These are phyloP conservation scores for Botryosphaeria dothidea DNA, from an alignment of 2,329 filamentous ascomycete species.

Conservation along the genomic window DNA sequence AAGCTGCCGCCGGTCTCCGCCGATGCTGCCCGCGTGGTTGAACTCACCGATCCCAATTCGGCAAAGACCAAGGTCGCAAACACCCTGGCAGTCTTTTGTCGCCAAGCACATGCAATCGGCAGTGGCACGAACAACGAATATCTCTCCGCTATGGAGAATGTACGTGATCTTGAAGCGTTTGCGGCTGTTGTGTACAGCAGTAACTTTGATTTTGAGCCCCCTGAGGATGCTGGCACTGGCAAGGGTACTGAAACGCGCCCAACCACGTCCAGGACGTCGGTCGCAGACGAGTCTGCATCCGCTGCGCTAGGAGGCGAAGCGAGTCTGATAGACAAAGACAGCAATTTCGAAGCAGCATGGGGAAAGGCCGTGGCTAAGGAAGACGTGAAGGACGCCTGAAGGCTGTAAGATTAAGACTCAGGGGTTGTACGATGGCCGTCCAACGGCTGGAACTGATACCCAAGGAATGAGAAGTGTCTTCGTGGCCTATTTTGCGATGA, in stretches of 20 bases:
- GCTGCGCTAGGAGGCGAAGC: slow-evolving; percentile 24
- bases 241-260: slow-evolving; percentile 19
- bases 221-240: slow-evolving; percentile 28
- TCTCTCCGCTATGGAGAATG: slow-evolving; percentile 69
- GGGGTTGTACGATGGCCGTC: slow-evolving; percentile 12
- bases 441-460: slow-evolving; percentile 7
- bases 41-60: slow-evolving; percentile 52
- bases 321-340: slow-evolving; percentile 40
- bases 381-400: slow-evolving; percentile 29
- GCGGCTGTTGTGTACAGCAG: slow-evolving; percentile 85
- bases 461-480: slow-evolving; percentile 1
- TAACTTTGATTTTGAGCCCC: slow-evolving; percentile 64
- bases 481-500: background rate
- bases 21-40: slow-evolving; percentile 47
- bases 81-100: slow-evolving; percentile 83
- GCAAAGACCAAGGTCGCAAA: slow-evolving; percentile 77
- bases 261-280: slow-evolving; percentile 21
- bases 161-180: slow-evolving; percentile 77
- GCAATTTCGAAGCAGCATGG: slow-evolving; percentile 69
- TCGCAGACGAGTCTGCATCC: slow-evolving; percentile 7
- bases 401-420: background rate
- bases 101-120: slow-evolving; percentile 89
- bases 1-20: slow-evolving; percentile 57
- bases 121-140: slow-evolving; percentile 55
- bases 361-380: slow-evolving; percentile 59